Conservation (phyloP, 2,329 filamentous ascomycete genomes). For the Aspergillus udagawae region DNA sequence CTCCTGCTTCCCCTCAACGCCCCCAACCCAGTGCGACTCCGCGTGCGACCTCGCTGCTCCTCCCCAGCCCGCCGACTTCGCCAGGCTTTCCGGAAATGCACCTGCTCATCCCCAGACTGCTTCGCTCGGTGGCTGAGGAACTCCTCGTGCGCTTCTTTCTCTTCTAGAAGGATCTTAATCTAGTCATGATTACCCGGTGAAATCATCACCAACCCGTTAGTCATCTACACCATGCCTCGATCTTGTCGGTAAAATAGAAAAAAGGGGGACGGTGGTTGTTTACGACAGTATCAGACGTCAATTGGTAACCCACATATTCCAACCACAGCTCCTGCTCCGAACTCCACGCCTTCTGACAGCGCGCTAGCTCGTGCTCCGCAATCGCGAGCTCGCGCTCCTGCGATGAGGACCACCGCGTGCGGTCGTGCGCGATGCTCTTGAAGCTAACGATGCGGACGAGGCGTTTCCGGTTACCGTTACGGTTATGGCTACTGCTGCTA, state of each 20-base stretch:
- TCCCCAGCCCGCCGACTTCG: conserved; percentile 22
- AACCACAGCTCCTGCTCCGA: conserved; percentile 36
- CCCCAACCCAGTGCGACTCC: conserved; percentile 5
- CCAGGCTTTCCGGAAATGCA: conserved; percentile 33
- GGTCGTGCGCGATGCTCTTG: conserved; percentile 26
- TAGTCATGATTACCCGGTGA: conserved; percentile 7
- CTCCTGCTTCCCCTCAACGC: conserved; percentile 4
- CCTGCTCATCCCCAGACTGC: conserved; percentile 31
- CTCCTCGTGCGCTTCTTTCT: conserved; percentile 31
- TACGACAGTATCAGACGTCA: not conserved
- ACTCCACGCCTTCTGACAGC: conserved; percentile 35
- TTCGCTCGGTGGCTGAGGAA: conserved; percentile 29
- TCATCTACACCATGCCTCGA: not conserved
- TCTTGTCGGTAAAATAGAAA: not conserved
- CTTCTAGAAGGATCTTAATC: conserved; percentile 29
- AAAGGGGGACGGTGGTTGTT: not conserved
- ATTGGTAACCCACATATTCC: conserved; percentile 24
- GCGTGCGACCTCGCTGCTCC: conserved; percentile 1
- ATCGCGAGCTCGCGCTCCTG: conserved; percentile 26
- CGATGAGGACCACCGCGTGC: conserved; percentile 25
- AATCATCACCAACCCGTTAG: not conserved
- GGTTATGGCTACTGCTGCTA: conserved; percentile 3
- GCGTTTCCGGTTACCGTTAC: conserved; percentile 10
- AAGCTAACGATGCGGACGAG: conserved; percentile 27
- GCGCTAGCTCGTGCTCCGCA: conserved; percentile 25